Conservation (phyloP, 1,284 basidiomycete species). For the Cryptococcus sp. region DNA sequence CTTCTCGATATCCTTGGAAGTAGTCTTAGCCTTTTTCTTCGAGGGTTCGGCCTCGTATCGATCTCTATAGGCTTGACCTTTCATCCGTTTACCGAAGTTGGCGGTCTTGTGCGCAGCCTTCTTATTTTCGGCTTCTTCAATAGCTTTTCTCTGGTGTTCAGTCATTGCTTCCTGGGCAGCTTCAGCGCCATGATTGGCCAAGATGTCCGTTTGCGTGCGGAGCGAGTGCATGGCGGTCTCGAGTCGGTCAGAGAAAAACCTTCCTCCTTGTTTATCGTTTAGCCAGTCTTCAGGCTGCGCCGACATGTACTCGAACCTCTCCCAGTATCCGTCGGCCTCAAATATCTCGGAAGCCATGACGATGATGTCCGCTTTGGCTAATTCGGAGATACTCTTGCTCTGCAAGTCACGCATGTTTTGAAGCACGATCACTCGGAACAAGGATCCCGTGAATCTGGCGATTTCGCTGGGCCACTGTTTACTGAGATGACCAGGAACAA, state of each 20-base stretch:
- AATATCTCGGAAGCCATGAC: constrained; percentile 85
- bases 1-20: constrained; percentile 29
- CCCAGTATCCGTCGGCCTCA: constrained; percentile 71
- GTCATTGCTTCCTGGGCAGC: constrained; percentile 66
- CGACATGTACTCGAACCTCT: constrained; percentile 58
- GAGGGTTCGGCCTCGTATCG: constrained; percentile 36
- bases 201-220: constrained; percentile 66
- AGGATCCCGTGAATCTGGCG: constrained; percentile 69
- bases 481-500: constrained; percentile 87
- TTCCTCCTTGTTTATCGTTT: constrained; percentile 62
- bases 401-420: constrained; percentile 75
- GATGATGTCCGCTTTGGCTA: constrained; percentile 81
- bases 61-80: constrained; percentile 48
- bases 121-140: constrained; percentile 40
- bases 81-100: constrained; percentile 48
- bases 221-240: constrained; percentile 65
- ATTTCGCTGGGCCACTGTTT: constrained; percentile 89
- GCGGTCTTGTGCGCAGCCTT: constrained; percentile 42
- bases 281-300: constrained; percentile 55
- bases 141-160: constrained; percentile 53
- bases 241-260: constrained; percentile 83
- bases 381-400: constrained; percentile 68
- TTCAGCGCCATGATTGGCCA: constrained; percentile 60
- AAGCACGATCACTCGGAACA: constrained; percentile 61
- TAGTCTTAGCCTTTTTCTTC: constrained; percentile 56